Conservation (phyloP, 768 basidiomycete species). For the Pluteus cervinus region DNA sequence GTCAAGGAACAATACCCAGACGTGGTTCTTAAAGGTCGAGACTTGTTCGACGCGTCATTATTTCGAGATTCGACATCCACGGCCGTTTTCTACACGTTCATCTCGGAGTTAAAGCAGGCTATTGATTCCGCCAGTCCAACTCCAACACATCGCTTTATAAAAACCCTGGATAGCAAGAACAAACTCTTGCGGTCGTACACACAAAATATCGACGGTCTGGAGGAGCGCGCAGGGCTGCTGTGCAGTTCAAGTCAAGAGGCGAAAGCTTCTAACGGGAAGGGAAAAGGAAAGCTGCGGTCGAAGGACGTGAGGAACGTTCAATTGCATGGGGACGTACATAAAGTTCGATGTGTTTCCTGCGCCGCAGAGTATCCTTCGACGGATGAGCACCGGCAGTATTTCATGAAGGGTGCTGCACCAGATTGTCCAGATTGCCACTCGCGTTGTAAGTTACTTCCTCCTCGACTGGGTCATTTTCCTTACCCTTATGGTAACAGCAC, state of each 20-base stretch:
- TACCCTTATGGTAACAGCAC: slow-evolving; percentile 33
- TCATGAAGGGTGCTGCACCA: slow-evolving; percentile 67
- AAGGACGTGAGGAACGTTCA: slow-evolving; percentile 86
- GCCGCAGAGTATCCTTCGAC: slow-evolving; percentile 71
- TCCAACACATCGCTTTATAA: slow-evolving; percentile 85
- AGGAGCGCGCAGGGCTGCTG: slow-evolving; percentile 71
- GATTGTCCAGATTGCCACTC: slow-evolving; percentile 81
- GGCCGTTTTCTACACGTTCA: slow-evolving; percentile 91
- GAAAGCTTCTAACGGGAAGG: slow-evolving; percentile 48
- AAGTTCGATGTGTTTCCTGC: slow-evolving; percentile 84
- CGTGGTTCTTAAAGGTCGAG: slow-evolving; percentile 83
- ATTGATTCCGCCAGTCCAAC: slow-evolving; percentile 78
- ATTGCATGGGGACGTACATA: slow-evolving; percentile 90
- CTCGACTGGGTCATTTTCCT: slow-evolving; percentile 1
- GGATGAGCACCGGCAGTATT: slow-evolving; percentile 53
- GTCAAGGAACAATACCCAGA: slow-evolving; percentile 83
- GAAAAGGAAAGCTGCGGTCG: slow-evolving; percentile 60
- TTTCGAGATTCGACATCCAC: slow-evolving; percentile 85
- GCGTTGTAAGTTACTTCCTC: slow-evolving; percentile 56
- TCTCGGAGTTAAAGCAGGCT: slow-evolving; percentile 81
- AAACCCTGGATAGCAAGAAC: slow-evolving; percentile 74
- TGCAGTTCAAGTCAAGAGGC: slow-evolving; percentile 55
- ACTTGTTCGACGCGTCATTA: slow-evolving; percentile 90
- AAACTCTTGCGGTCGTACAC: slow-evolving; percentile 90
- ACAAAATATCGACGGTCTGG: slow-evolving; percentile 96